These are phyloP conservation scores for Isabelozyma pseudorhagii DNA, from an alignment of 805 yeast genomes.

Conservation along the genomic window DNA sequence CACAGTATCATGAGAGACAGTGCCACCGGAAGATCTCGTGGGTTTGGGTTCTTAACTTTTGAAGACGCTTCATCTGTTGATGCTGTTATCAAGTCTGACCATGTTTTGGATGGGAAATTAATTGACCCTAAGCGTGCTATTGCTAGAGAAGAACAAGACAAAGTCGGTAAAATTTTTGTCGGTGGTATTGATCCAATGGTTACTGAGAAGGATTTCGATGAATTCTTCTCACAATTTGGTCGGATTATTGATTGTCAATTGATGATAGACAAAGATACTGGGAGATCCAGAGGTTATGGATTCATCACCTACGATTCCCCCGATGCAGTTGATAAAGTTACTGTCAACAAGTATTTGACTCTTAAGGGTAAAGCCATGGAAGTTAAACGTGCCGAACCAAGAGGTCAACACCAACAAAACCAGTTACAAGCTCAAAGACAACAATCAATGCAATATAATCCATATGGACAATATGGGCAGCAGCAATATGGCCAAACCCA, in stretches of 20 bases:
- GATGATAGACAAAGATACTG: slow-evolving; percentile 96
- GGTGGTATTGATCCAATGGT: slow-evolving; percentile 96
- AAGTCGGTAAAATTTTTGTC: slow-evolving; percentile 93
- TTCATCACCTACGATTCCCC: slow-evolving; percentile 94
- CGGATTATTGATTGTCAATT: slow-evolving; percentile 91
- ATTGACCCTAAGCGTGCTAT: slow-evolving; percentile 98
- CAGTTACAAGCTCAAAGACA: slow-evolving; percentile 33
- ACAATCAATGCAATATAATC: slow-evolving; percentile 20
- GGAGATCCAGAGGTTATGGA: slow-evolving; percentile 95
- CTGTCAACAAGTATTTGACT: slow-evolving; percentile 74
- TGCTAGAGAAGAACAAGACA: slow-evolving; percentile 95
- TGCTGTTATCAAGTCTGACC: slow-evolving; percentile 81
- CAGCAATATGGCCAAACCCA: slow-evolving; percentile 13
- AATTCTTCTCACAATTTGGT: slow-evolving; percentile 84
- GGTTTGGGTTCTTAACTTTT: slow-evolving; percentile 92
- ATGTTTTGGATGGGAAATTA: slow-evolving; percentile 89
- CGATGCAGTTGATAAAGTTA: slow-evolving; percentile 86
- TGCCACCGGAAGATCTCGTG: slow-evolving; percentile 84
- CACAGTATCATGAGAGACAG: slow-evolving; percentile 91
- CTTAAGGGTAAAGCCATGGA: slow-evolving; percentile 86
- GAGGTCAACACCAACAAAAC: slow-evolving; percentile 58
- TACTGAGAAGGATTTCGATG: slow-evolving; percentile 84
- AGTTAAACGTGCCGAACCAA: slow-evolving; percentile 80
- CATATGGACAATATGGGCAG: slow-evolving; percentile 18
- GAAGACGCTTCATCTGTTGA: slow-evolving; percentile 78